These are phyloP conservation scores for Linnemannia zychae DNA, from an alignment of 192 early-diverging fungal species.

Conservation along the genomic window DNA sequence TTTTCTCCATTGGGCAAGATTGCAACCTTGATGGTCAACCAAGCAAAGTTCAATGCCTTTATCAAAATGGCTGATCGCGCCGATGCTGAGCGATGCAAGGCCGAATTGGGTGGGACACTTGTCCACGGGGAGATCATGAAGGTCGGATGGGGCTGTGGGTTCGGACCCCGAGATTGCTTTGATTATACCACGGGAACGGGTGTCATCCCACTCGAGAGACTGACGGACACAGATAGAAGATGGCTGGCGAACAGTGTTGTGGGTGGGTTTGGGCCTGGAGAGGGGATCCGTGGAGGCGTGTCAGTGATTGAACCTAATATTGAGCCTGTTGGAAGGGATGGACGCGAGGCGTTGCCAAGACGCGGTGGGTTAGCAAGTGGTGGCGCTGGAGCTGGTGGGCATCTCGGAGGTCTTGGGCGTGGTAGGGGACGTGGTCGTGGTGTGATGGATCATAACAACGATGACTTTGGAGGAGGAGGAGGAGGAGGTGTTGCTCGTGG, in stretches of 20 bases:
- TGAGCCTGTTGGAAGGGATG: constrained; percentile 33
- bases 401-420: neutral
- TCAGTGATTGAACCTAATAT: constrained; percentile 58
- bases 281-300: constrained; percentile 55
- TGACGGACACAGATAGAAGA: constrained; percentile 58
- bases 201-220: constrained; percentile 53
- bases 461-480: no score
- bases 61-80: constrained; percentile 59
- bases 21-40: constrained; percentile 58
- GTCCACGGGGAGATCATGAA: constrained; percentile 53
- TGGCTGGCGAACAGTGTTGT: constrained; percentile 52
- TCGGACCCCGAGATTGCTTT: constrained; percentile 61
- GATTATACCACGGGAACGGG: constrained; percentile 51
- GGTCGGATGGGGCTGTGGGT: constrained; percentile 62
- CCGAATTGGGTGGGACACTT: constrained; percentile 28
- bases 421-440: constrained; percentile 28
- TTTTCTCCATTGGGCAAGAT: constrained; percentile 51
- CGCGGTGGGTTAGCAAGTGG: constrained; percentile 5
- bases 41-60: constrained; percentile 60
- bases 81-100: constrained; percentile 42
- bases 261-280: constrained; percentile 56
- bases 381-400: neutral
- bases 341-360: constrained; percentile 45
- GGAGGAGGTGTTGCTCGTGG: neutral
- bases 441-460: constrained; percentile 3